Conservation (phyloP, 768 basidiomycete species). For the Russula virescens region DNA sequence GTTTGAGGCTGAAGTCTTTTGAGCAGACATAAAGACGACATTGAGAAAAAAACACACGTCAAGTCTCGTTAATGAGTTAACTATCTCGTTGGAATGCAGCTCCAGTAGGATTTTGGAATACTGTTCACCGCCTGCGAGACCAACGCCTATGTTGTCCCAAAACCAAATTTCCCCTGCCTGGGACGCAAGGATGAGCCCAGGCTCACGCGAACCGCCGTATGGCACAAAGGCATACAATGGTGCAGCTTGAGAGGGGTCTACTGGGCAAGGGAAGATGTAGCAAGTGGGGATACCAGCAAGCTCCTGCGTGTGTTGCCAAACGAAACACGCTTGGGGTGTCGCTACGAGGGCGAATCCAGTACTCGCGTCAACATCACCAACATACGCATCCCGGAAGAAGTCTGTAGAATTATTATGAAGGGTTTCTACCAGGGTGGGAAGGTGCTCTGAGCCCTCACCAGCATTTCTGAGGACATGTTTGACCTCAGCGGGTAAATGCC, state of each 20-base stretch:
- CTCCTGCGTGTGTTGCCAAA: conserved; percentile 77
- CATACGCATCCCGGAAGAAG: conserved; percentile 60
- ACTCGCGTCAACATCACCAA: conserved; percentile 62
- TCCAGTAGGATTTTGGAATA: conserved; percentile 47
- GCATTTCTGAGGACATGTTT: conserved; percentile 64
- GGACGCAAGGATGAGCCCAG: conserved; percentile 78
- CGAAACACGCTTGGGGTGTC: conserved; percentile 69
- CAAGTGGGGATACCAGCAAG: conserved; percentile 72
- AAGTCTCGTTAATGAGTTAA: conserved; percentile 61
- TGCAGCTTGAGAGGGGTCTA: conserved; percentile 45
- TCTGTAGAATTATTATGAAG: conserved; percentile 37
- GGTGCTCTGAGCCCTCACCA: conserved; percentile 38
- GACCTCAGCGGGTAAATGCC: conserved; percentile 65
- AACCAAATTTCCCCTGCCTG: conserved; percentile 67
- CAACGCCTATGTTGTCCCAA: conserved; percentile 85
- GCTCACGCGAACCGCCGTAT: conserved; percentile 64
- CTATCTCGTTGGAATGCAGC: conserved; percentile 48
- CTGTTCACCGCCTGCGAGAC: conserved; percentile 73
- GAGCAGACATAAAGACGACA: conserved; percentile 12
- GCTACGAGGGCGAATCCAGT: conserved; percentile 73
- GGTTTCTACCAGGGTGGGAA: not conserved
- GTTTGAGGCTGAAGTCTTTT: conserved; percentile 46
- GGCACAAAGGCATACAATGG: conserved; percentile 55
- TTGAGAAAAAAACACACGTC: conserved; percentile 43
- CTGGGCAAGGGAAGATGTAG: conserved; percentile 74